phyloP scores from a whole-genome alignment of 148 eudicot species.

The Salicornia ramosissima region DNA sequence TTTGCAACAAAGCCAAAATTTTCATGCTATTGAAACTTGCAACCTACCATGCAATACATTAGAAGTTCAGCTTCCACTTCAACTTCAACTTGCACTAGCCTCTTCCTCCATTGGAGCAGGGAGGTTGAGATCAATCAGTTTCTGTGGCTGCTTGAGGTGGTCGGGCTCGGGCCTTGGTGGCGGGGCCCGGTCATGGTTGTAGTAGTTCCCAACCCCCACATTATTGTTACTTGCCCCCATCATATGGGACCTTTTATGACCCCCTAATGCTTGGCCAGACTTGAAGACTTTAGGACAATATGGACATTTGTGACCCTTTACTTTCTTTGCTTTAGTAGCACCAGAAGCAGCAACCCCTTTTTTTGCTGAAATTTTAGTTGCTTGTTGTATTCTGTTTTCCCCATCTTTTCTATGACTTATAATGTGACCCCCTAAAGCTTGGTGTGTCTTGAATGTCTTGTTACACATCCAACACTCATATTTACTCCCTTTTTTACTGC shows the following conservation, averaged over 20 bases:
- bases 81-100: too few species aligned
- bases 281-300: conserved; percentile 66
- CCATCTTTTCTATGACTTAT: conserved; percentile 48
- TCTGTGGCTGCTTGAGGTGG: conserved; percentile 13
- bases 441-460: conserved; percentile 48
- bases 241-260: conserved; percentile 92
- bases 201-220: not conserved
- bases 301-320: conserved; percentile 72
- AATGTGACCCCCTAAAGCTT: conserved; percentile 65
- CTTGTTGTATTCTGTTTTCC: conserved; percentile 24
- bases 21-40: conserved; percentile 26
- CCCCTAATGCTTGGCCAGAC: conserved; percentile 96
- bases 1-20: conserved; percentile 9
- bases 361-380: conserved; percentile 12
- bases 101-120: conserved; percentile 67
- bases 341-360: conserved; percentile 6
- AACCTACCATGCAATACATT: conserved; percentile 37
- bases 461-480: conserved; percentile 52
- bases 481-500: conserved; percentile 31
- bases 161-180: conserved; percentile 15
- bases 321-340: conserved; percentile 41
- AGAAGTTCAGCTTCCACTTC: too few species aligned
- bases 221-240: conserved; percentile 32
- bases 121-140: conserved; percentile 71
- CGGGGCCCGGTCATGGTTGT: not conserved